Evolutionary conservation across 2,329 filamentous ascomycete genomes (phyloP).

Genomic region (Colletotrichum abscissum): DNA sequence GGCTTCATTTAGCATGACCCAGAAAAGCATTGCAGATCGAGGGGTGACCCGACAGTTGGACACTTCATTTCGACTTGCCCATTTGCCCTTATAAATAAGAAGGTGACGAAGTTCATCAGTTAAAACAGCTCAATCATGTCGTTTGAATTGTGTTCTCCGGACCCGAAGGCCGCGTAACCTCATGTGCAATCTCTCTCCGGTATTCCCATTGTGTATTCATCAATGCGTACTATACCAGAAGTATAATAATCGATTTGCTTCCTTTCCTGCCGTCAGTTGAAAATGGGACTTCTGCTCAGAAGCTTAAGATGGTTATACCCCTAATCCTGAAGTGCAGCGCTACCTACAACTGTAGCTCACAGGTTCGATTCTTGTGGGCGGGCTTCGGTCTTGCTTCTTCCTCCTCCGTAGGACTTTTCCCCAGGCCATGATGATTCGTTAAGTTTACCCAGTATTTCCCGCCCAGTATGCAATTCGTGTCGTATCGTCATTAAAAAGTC

Average conservation of each 20-base stretch:
- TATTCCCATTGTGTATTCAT: background rate
- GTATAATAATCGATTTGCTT: no score
- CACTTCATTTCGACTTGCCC: background rate
- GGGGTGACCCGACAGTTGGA: background rate
- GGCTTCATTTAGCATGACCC: constrained; percentile 16
- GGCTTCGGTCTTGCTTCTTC: no score
- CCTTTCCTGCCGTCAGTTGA: no score
- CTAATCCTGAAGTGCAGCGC: no score
- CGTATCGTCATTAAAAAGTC: constrained; percentile 24
- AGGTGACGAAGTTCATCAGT: background rate
- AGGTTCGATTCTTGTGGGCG: no score
- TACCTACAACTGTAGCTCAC: no score
- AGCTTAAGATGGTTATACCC: no score
- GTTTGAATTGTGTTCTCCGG: background rate
- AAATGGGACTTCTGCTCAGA: background rate
- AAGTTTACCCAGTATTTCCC: constrained; percentile 2
- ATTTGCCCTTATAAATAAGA: background rate
- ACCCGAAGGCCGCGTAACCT: background rate
- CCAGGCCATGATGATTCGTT: background rate
- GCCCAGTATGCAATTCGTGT: constrained; percentile 24
- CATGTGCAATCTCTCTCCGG: background rate
- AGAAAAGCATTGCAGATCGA: constrained; percentile 16
- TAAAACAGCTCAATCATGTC: background rate
- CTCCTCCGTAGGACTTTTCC: no score
- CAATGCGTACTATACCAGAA: background rate